A percentile compares a stretch with the other conserved stretches of the same genome.
These are phyloP conservation scores for Cyclotella cryptica DNA, from an alignment of 108 stramenopile genomes.

Conservation along the genomic window DNA sequence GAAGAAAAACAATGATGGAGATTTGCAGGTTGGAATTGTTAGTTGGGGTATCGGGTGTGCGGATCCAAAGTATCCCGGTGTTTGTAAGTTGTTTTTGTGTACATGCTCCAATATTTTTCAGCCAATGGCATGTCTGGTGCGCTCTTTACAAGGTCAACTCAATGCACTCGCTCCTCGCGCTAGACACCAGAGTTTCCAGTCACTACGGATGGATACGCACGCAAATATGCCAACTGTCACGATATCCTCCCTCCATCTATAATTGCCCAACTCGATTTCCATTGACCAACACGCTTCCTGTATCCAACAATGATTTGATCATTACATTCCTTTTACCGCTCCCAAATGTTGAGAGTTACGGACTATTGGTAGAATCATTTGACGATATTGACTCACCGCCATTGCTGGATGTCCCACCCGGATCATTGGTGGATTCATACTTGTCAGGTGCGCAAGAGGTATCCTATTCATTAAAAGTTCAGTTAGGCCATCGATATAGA, in stretches of 20 bases:
- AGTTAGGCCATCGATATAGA: constrained; percentile 16
- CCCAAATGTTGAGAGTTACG: background rate
- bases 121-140: no score
- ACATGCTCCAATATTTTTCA: background rate
- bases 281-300: background rate
- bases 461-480: constrained; percentile 11
- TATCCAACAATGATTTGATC: constrained; percentile 3
- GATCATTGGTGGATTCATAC: background rate
- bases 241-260: constrained; percentile 22
- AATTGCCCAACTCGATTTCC: constrained; percentile 19
- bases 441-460: background rate
- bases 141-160: background rate
- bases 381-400: constrained; percentile 12
- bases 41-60: constrained; percentile 47
- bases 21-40: constrained; percentile 32
- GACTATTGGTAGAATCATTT: constrained; percentile 29
- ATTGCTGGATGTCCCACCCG: constrained; percentile 3
- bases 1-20: background rate
- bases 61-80: constrained; percentile 23
- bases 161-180: background rate
- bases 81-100: constrained; percentile 25
- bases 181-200: constrained; percentile 20
- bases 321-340: constrained; percentile 6
- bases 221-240: constrained; percentile 20
- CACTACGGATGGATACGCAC: constrained; percentile 39